These are phyloP conservation scores for Salix arbutifolia DNA, from an alignment of 345 rosid species.

Conservation along the genomic window DNA sequence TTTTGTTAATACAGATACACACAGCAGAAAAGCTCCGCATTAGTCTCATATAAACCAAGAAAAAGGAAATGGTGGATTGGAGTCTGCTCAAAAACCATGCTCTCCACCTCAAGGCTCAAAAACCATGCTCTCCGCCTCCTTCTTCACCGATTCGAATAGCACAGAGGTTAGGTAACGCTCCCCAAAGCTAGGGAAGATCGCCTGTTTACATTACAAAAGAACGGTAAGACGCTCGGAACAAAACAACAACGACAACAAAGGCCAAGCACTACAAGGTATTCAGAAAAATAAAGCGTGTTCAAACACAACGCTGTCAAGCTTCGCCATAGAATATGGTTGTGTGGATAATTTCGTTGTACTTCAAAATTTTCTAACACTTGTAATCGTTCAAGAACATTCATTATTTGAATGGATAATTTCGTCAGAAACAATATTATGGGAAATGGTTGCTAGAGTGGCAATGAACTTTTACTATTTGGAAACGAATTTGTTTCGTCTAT, in stretches of 20 bases:
- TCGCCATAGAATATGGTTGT: neutral
- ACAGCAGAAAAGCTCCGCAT: neutral
- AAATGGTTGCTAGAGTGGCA: neutral
- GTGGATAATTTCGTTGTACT: too few species aligned
- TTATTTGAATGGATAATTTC: neutral
- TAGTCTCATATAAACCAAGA: neutral
- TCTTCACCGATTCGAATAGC: conserved; percentile 52
- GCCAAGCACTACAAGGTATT: neutral
- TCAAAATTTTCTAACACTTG: neutral
- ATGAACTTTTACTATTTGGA: neutral
- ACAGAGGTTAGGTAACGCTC: conserved; percentile 66
- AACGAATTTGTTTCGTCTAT: neutral
- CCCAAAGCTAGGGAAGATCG: conserved; percentile 60
- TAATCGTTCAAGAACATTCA: neutral
- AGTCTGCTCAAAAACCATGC: neutral
- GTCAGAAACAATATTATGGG: neutral
- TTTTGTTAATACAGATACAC: neutral
- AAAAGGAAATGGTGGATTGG: neutral
- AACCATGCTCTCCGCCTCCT: conserved; percentile 53
- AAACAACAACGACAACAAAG: neutral
- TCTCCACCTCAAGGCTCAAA: conserved; percentile 23
- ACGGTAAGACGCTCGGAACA: neutral
- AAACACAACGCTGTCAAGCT: neutral
- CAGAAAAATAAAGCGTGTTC: neutral
- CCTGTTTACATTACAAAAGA: conserved; percentile 34